Base-by-base conservation (phyloP, 805 yeast genomes). In the Ogataea degrootiae region DNA sequence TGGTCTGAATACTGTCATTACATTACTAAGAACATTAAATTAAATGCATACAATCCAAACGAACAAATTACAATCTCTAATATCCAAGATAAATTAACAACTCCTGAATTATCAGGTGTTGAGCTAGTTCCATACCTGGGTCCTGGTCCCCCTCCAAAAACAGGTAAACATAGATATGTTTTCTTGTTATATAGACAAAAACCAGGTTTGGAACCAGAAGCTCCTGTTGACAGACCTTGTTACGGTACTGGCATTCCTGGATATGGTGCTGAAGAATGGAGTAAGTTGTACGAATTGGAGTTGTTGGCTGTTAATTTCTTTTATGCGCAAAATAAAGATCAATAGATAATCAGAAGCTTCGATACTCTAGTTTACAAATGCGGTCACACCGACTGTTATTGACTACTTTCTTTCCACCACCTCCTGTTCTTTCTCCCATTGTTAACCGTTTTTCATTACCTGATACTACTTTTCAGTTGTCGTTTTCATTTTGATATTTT, bases 191-290 rank as follows among this genome's bases (percentile, higher is more conserved):
- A 73, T 66, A 85, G 83, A 67, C 95, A 82, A 63, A 85, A 71
- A 59, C 76, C 68, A 2, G 62, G 66, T 33, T 68, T 58, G 53
- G 64, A 50, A 39, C 71, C 62, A 34, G 69, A 73, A 42, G 62
- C 70, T 15, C 72, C 81, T 22, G 48, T 62, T 22, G 83, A 75
- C 59, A 74, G 95, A 60, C 82, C 85, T 34, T 80, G 70, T 57
- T 90, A 96, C 96, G 96, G 97, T 15, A 83, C 87, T 26, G 89
- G 85, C n/a, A 70, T 72, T 21, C 94, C 96, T 2, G 86, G 87
- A 11, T 73, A 77, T 7, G 97, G 97, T 16, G 87, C 79, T 15
- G 74, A 79, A 50, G 86, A 83, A 57, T 91, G 88, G 85, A 80
- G 88, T 46, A 62, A 69, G 34, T 77, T 80, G 65, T 63, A 83